Percentiles rank a stretch among this genome's conserved stretches.
These are phyloP conservation scores for Conticribra guillardii DNA, from an alignment of 108 stramenopile species.

Conservation along the genomic window DNA sequence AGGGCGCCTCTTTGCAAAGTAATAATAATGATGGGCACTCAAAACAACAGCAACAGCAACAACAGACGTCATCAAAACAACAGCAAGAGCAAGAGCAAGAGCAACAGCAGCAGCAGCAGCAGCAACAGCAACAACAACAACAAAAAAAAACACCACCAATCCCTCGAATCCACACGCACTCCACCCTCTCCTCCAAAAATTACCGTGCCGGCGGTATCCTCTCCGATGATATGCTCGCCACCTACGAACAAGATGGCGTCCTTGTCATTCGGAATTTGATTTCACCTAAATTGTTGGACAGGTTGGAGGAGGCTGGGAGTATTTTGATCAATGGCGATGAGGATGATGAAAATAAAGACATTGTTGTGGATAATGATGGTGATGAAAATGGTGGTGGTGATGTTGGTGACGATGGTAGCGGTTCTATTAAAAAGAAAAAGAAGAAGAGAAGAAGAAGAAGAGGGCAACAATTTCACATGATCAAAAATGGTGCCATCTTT, in stretches of 20 bases:
- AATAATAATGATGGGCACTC: too few relatives aligned
- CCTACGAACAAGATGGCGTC: conserved; percentile 43
- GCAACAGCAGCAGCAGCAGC: not conserved
- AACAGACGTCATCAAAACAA: too few relatives aligned
- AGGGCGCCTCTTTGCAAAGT: too few relatives aligned
- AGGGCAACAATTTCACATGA: conserved; percentile 69
- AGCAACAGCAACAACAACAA: not conserved
- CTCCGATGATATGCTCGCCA: conserved; percentile 32
- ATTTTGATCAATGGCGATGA: conserved; percentile 14
- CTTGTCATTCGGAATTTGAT: conserved; percentile 42
- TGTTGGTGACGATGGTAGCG: not conserved
- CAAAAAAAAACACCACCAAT: conserved; percentile 7
- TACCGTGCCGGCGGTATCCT: conserved; percentile 39
- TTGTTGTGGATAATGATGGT: not conserved
- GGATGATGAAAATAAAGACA: not conserved
- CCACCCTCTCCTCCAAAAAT: conserved; percentile 32
- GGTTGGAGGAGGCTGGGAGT: conserved; percentile 28
- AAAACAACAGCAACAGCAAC: too few relatives aligned
- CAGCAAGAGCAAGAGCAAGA: not conserved
- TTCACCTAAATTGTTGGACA: conserved; percentile 37
- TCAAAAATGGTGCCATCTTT: conserved; percentile 67
- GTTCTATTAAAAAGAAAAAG: not conserved
- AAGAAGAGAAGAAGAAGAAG: conserved; percentile 3
- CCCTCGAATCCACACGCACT: conserved; percentile 30
- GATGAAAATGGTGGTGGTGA: not conserved